Conservation (phyloP, 768 basidiomycete species). For the Hygrocybe punicea region DNA sequence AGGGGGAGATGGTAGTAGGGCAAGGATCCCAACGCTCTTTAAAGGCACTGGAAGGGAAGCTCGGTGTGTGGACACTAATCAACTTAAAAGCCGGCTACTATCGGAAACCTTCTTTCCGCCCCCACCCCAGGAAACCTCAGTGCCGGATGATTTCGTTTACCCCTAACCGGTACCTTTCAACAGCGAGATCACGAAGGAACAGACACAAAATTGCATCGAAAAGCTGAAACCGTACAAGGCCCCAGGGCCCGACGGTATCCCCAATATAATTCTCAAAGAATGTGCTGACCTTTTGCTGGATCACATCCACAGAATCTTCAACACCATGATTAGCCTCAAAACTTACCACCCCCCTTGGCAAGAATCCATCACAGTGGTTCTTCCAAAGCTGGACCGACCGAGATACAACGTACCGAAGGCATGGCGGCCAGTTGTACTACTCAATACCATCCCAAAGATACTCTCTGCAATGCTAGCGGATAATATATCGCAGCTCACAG, state of each 20-base stretch:
- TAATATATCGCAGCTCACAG: constrained; percentile 20
- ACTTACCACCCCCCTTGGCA: too few relatives aligned
- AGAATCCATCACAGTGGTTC: too few relatives aligned
- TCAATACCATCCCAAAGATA: constrained; percentile 31
- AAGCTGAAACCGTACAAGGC: not conserved
- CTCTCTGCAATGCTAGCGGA: constrained; percentile 22
- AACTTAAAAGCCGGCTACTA: not conserved
- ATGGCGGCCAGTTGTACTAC: constrained; percentile 38
- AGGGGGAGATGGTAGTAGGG: not conserved
- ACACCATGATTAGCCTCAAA: too few relatives aligned
- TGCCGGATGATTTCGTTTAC: constrained; percentile 3
- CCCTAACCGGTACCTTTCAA: not conserved
- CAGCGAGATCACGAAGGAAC: not conserved
- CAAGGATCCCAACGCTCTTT: constrained; percentile 14
- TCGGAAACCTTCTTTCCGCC: constrained; percentile 16
- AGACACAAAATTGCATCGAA: not conserved
- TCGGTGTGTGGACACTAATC: too few relatives aligned
- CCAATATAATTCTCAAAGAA: too few relatives aligned
- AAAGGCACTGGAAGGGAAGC: not conserved
- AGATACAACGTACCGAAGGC: constrained; percentile 34
- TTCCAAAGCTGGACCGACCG: too few relatives aligned
- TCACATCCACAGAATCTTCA: too few relatives aligned
- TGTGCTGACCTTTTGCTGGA: too few relatives aligned
- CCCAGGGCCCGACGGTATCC: not conserved
- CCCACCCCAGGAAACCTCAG: constrained; percentile 5